phyloP scores from a whole-genome alignment of 768 basidiomycete genomes.

The Calocera cornea region DNA sequence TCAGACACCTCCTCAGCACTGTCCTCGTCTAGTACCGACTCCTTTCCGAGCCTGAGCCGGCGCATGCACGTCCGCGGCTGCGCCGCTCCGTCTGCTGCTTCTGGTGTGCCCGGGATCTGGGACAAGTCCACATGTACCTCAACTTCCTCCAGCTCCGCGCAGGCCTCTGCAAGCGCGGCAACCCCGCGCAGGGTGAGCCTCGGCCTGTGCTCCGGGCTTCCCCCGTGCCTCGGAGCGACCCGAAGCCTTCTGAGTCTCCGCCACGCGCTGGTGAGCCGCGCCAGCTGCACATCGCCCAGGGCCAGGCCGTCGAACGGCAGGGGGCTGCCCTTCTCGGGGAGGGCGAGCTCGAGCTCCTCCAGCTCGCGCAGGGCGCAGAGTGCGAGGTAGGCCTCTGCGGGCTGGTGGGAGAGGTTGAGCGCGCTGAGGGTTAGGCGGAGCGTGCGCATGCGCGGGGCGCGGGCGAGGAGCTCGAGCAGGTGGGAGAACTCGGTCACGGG shows the following conservation, averaged over 20 bases:
- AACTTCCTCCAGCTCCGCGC: background rate
- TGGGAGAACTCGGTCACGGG: background rate
- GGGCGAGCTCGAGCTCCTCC: background rate
- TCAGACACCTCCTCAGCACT: too few species aligned
- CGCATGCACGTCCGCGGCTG: too few species aligned
- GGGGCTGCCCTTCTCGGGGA: background rate
- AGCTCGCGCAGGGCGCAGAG: background rate
- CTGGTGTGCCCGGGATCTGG: too few species aligned
- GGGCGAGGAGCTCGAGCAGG: background rate
- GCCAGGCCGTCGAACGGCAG: background rate
- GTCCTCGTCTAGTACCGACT: too few species aligned
- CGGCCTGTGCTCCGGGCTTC: background rate
- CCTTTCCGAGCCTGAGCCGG: too few species aligned
- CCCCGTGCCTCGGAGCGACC: background rate
- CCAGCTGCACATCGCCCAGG: background rate
- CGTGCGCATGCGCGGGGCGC: background rate
- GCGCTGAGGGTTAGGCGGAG: background rate
- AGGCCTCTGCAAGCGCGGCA: background rate
- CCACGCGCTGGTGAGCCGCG: background rate
- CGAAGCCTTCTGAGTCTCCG: background rate
- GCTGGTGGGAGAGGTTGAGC: conserved; percentile 1
- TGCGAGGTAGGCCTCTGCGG: background rate
- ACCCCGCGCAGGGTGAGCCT: background rate
- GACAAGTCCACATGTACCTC: background rate
- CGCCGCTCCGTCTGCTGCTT: too few species aligned